Evolutionary conservation across 129 eudicot species (phyloP).

Genomic region (Flaveria robusta): DNA sequence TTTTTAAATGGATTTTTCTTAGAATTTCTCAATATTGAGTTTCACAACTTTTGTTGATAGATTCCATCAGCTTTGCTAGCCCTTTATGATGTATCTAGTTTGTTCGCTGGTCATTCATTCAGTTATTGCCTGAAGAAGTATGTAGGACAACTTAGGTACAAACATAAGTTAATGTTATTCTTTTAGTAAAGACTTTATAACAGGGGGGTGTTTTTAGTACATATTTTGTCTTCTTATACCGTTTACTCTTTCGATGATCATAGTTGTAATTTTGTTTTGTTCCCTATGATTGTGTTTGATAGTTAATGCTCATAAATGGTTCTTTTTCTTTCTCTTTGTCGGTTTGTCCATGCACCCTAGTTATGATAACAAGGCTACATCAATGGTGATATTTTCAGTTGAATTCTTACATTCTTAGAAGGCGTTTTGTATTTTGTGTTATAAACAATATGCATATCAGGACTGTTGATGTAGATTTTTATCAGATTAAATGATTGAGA

Average conservation of each 20-base stretch:
- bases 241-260: not conserved
- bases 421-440: not conserved
- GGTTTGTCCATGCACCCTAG: not conserved
- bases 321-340: not conserved
- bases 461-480: not conserved
- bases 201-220: not conserved
- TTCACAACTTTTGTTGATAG: slow-evolving; percentile 1
- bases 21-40: not conserved
- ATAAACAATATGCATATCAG: not conserved
- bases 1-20: not conserved
- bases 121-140: not conserved
- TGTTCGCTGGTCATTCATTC: not conserved
- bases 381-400: not conserved
- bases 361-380: not conserved
- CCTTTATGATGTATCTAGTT: not conserved
- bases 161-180: not conserved
- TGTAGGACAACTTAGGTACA: not conserved
- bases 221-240: not conserved
- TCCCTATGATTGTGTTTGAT: not conserved
- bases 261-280: not conserved
- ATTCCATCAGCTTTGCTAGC: not conserved
- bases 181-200: not conserved
- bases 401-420: not conserved
- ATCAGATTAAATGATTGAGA: not conserved
- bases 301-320: not conserved